Base-by-base conservation (phyloP, 1,284 basidiomycete genomes). In the Naganishia albida region DNA sequence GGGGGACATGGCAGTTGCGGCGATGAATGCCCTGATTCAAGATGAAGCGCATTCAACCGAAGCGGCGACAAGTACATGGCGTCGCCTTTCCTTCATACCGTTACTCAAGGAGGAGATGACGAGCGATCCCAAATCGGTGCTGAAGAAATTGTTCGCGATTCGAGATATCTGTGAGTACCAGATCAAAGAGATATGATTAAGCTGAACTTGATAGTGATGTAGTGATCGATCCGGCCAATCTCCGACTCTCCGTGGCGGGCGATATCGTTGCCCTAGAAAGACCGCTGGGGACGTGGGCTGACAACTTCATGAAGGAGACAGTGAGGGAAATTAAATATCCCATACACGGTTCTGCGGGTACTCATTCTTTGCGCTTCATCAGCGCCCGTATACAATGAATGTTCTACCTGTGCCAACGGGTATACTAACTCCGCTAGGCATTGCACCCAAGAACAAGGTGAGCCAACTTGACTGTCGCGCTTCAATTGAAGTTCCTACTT, bases 201-300 rank as follows among this genome's bases (percentile, higher is more conserved):
- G 52, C n/a, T 23, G 12, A 42, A 12, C n/a, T 12, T 26, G n/a
- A n/a, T n/a, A n/a, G 8, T 39, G 28, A 26, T 51, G 4, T 73
- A 93, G 91, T 94, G 64, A 88, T 87, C 20, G 82, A 89, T 65
- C 90, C 93, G 0, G 85, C 86, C 28, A 88, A 88, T 39, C 82
- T 95, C 57, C 86, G 95, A 28, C 89, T 99, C 72, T 88, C 90
- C 10, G 89, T 99, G 4, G 85, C 88, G 13, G 96, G 96, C 16
- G 88, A 98, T 73, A 83, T 99, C 46, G 72, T 93, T 34, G 80
- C 80, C 52, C 75, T 98, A 42, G 72, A 83, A 18, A 82, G 86
- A 39, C 95, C 95, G 2, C 85, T 89, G 53, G 86, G 85, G 53
- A 81, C 83, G 16, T 95, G 86, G 88, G 81, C 73, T 38, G 85